phyloP scores from a whole-genome alignment of 768 basidiomycete species.

The Thelephora ganbajun region DNA sequence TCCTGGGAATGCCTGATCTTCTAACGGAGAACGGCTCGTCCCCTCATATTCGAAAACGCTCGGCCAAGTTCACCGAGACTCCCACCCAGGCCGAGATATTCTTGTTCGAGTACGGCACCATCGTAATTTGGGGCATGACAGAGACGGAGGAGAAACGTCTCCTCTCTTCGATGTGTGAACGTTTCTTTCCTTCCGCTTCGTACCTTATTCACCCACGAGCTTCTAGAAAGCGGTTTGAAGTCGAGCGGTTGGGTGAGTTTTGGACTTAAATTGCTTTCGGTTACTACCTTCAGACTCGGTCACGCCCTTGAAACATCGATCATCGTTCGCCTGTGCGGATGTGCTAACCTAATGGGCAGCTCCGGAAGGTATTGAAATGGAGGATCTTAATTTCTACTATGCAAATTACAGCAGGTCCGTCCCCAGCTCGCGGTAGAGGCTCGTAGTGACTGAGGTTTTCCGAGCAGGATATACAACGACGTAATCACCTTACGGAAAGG shows the following conservation, averaged over 20 bases:
- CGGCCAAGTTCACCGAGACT: conserved; percentile 53
- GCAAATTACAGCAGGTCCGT: conserved; percentile 88
- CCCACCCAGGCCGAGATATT: conserved; percentile 78
- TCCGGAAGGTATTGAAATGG: conserved; percentile 86
- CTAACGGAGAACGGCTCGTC: conserved; percentile 10
- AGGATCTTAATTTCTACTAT: conserved; percentile 94
- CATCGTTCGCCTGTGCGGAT: not conserved
- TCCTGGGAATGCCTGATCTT: conserved; percentile 68
- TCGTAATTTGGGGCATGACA: conserved; percentile 97
- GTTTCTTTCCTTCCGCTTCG: not conserved
- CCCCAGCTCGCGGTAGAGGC: not conserved
- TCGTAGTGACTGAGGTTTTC: conserved; percentile 5
- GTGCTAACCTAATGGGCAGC: conserved; percentile 27
- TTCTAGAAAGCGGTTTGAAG: conserved; percentile 81
- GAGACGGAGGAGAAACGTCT: conserved; percentile 86
- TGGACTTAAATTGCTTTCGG: conserved; percentile 1
- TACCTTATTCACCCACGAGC: conserved; percentile 3
- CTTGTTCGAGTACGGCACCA: conserved; percentile 86
- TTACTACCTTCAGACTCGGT: not conserved
- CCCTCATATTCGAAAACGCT: conserved; percentile 30
- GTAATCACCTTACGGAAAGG: conserved; percentile 91
- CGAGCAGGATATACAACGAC: conserved; percentile 81
- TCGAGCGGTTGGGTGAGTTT: conserved; percentile 67
- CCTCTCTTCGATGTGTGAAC: conserved; percentile 72
- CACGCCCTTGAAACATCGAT: not conserved